phyloP scores from a whole-genome alignment of 2,329 filamentous ascomycete genomes.

The Neocatenulostroma microsporum region DNA sequence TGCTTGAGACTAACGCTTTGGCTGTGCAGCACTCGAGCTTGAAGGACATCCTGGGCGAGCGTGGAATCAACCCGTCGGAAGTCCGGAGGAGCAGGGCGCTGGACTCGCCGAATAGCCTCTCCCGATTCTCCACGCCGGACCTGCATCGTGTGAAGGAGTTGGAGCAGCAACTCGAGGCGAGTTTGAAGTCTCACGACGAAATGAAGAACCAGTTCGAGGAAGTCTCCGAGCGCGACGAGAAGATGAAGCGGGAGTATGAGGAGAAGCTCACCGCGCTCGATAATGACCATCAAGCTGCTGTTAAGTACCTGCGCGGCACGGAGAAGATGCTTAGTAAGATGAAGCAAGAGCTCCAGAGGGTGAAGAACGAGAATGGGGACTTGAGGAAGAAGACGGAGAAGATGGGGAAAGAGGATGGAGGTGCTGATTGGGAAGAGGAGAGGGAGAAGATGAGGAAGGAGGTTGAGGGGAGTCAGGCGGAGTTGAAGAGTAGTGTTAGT shows the following conservation, averaged over 20 bases:
- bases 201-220: slow-evolving; percentile 68
- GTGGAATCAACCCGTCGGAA: slow-evolving; percentile 72
- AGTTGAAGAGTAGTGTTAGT: slow-evolving; percentile 57
- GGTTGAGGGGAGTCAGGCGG: slow-evolving; percentile 60
- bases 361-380: slow-evolving; percentile 77
- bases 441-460: slow-evolving; percentile 59
- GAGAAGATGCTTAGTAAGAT: slow-evolving; percentile 99
- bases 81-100: slow-evolving; percentile 63
- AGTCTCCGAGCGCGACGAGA: slow-evolving; percentile 71
- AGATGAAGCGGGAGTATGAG: slow-evolving; percentile 81
- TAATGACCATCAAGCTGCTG: slow-evolving; percentile 94
- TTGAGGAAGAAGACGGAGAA: slow-evolving; percentile 69
- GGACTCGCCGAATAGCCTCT: slow-evolving; percentile 60
- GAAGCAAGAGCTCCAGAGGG: slow-evolving; percentile 91
- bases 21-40: slow-evolving; percentile 86
- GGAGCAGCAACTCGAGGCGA: slow-evolving; percentile 75
- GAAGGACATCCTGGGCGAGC: slow-evolving; percentile 84
- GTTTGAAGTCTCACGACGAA: slow-evolving; percentile 75
- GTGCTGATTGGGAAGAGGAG: slow-evolving; percentile 65
- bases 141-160: slow-evolving; percentile 71
- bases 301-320: slow-evolving; percentile 96
- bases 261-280: slow-evolving; percentile 91
- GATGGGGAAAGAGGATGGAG: slow-evolving; percentile 18
- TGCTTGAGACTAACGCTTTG: slow-evolving; percentile 89
- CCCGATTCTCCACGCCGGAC: slow-evolving; percentile 66